Evolutionary conservation across 1,284 basidiomycete genomes (phyloP), one percentile per base, ranked within the genome.

Genomic region (Exobasidium cylindrosporum): DNA sequence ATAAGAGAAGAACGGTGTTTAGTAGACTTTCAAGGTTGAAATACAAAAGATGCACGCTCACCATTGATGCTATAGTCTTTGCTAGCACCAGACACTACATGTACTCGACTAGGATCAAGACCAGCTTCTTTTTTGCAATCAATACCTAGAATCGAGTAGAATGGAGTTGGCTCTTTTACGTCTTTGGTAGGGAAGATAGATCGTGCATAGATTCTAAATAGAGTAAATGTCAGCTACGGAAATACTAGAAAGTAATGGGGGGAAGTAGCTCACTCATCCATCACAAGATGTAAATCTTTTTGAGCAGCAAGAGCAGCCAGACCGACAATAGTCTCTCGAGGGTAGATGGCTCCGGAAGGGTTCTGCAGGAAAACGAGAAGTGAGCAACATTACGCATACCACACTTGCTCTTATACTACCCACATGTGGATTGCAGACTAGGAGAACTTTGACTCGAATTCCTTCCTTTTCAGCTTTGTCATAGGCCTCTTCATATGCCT

Each of bases 61-160:
- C 47, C 73, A 56, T 76, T 76, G 52, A 69, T 60, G 7, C 64
- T 65, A 40, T 73, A 76, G 54, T 76, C 73, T 44, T 76, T 76
- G 23, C 62, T 66, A 0, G 70, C 70, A 5, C 68, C 68, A 3
- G 70, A 70, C n/a, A 76, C 68, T 1, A 76, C 68, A 43, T 73
- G 71, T 1, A 76, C 68, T 14, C 61, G 63, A 0, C 56, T 17
- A 21, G 66, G 66, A 17, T 67, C 44, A 5, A 76, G 46, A 1
- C 62, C 56, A 31, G 66, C 69, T 50, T 70, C 70, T 0, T 10
- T 17, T 1, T 23, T 23, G 0, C 60, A 55, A 43, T 76, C 73
- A 54, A 76, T 67, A 23, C 65, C 60, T 7, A 76, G 64, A 11
- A 76, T 62, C 14, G 66, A 67, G 24, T 72, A 30, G 44, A 75